Conservation (phyloP, 805 yeast genomes). For the Yamadazyma paraphyllophila region DNA sequence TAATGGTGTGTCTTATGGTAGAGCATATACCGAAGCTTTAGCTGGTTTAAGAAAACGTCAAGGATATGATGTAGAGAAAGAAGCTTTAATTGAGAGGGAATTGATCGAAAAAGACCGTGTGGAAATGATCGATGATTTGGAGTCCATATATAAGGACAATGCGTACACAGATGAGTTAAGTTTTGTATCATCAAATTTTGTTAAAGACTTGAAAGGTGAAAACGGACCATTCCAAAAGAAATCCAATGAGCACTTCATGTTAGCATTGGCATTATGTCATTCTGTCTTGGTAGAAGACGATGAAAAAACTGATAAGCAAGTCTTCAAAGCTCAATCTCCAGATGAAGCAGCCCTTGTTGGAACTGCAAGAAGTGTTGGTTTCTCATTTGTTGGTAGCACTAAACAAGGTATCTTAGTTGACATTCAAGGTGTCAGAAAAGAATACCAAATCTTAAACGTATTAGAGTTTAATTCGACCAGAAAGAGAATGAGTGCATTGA, state of each 20-base stretch:
- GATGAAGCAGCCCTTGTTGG: slow-evolving; percentile 86
- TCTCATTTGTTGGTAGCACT: slow-evolving; percentile 61
- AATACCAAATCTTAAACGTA: slow-evolving; percentile 67
- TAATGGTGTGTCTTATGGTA: slow-evolving; percentile 68
- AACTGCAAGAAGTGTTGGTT: slow-evolving; percentile 78
- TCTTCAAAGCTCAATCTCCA: slow-evolving; percentile 77
- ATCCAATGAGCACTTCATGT: slow-evolving; percentile 71
- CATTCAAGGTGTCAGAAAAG: slow-evolving; percentile 68
- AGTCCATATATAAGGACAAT: slow-evolving; percentile 13
- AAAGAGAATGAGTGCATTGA: slow-evolving; percentile 83
- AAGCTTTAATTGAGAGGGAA: slow-evolving; percentile 49
- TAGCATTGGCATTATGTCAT: slow-evolving; percentile 74
- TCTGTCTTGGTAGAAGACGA: slow-evolving; percentile 71
- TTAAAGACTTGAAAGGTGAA: slow-evolving; percentile 56
- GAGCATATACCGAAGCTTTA: slow-evolving; percentile 80
- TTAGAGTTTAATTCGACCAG: slow-evolving; percentile 81
- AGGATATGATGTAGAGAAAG: slow-evolving; percentile 71
- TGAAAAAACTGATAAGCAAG: slow-evolving; percentile 50
- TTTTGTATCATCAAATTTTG: slow-evolving; percentile 65
- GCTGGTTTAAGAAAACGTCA: slow-evolving; percentile 76
- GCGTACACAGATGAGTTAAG: slow-evolving; percentile 62
- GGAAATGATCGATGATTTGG: slow-evolving; percentile 49
- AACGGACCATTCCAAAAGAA: slow-evolving; percentile 52
- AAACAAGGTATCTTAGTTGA: slow-evolving; percentile 65
- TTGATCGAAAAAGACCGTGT: slow-evolving; percentile 57